Percentiles rank a stretch among this genome's conserved stretches.
Conservation (phyloP, 805 yeast genomes). For the Maudiozyma barnettii region DNA sequence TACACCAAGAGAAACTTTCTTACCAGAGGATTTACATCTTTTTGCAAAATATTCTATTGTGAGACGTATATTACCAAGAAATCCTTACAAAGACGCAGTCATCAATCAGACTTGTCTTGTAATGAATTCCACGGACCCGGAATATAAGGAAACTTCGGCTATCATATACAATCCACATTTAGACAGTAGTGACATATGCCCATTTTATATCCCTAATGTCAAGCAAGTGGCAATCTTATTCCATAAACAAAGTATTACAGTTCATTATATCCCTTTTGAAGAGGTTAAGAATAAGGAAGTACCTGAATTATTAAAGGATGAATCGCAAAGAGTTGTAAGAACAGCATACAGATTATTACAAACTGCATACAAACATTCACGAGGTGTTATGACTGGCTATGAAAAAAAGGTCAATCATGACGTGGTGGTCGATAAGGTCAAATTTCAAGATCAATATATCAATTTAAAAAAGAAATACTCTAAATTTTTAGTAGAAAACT, state of each 20-base stretch:
- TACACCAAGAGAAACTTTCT: slow-evolving; percentile 28
- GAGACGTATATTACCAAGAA: slow-evolving; percentile 85
- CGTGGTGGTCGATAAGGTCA: slow-evolving; percentile 67
- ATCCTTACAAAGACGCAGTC: slow-evolving; percentile 74
- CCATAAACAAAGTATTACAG: slow-evolving; percentile 41
- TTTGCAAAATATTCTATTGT: slow-evolving; percentile 45
- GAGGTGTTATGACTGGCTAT: slow-evolving; percentile 77
- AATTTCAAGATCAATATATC: slow-evolving; percentile 76
- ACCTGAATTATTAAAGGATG: slow-evolving; percentile 22
- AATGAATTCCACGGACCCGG: slow-evolving; percentile 21
- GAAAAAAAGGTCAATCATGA: slow-evolving; percentile 86
- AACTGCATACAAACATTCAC: slow-evolving; percentile 76
- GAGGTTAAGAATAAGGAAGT: slow-evolving; percentile 6
- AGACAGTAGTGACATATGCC: slow-evolving; percentile 46
- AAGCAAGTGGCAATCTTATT: slow-evolving; percentile 64
- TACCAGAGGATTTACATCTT: slow-evolving; percentile 18
- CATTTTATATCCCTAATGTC: slow-evolving; percentile 85
- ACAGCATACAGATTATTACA: slow-evolving; percentile 72
- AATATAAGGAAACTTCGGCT: slow-evolving; percentile 35
- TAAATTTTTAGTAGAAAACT: slow-evolving; percentile 57
- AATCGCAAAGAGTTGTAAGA: slow-evolving; percentile 55
- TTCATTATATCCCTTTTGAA: slow-evolving; percentile 65
- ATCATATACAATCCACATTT: slow-evolving; percentile 78
- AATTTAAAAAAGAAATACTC: slow-evolving; percentile 76
- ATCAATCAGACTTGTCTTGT: slow-evolving; percentile 77